These are phyloP conservation scores for Globisporangium recalcitrans DNA, from an alignment of 352 stramenopile species.

Conservation along the genomic window DNA sequence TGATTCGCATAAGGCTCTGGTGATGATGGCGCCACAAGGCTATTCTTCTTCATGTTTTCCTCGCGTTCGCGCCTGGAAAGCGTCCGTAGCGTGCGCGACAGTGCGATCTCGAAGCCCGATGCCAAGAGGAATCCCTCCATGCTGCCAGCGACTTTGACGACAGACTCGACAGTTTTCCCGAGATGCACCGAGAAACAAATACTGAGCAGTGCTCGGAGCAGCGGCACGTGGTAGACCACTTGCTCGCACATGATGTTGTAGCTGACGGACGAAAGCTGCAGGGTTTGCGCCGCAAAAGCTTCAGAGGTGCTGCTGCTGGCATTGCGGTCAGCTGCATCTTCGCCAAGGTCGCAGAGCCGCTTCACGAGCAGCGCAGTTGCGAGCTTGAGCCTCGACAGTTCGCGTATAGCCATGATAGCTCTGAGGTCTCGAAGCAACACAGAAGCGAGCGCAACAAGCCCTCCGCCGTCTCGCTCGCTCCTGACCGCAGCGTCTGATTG, in stretches of 20 bases:
- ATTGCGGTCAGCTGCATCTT: background rate
- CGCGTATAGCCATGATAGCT: conserved; percentile 21
- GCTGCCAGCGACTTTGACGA: conserved; percentile 27
- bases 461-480: background rate
- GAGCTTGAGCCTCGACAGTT: conserved; percentile 42
- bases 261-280: conserved; percentile 20
- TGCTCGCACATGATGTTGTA: conserved; percentile 63
- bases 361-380: conserved; percentile 35
- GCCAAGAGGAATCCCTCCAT: conserved; percentile 40
- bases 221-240: conserved; percentile 49
- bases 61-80: background rate
- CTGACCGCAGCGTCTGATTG: background rate
- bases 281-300: background rate
- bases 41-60: background rate
- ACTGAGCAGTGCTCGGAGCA: conserved; percentile 45
- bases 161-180: conserved; percentile 17
- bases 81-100: background rate
- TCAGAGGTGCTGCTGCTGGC: background rate
- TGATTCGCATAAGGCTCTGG: conserved; percentile 2
- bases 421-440: conserved; percentile 36
- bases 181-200: conserved; percentile 32
- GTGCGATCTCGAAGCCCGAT: conserved; percentile 25
- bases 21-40: background rate
- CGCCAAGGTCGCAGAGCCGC: conserved; percentile 28
- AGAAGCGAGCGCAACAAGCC: conserved; percentile 25